Evolutionary conservation across 192 early-diverging fungal species (phyloP).

Genomic region (Linnemannia hyalina): DNA sequence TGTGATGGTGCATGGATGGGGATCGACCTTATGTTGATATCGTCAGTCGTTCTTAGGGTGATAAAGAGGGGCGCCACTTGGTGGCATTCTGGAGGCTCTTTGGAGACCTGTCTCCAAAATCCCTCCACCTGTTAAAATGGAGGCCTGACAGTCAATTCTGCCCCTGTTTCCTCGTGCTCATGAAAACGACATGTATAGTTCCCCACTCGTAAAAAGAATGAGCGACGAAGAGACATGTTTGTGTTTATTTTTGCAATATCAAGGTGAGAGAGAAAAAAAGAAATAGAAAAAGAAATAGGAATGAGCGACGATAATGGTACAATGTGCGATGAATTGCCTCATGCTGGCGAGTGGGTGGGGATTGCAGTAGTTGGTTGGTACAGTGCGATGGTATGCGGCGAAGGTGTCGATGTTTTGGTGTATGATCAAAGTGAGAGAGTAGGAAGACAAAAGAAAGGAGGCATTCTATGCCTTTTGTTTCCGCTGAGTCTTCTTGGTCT

Average conservation of each 20-base stretch:
- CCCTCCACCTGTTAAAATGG: no score
- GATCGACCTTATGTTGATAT: no score
- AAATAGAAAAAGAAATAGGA: not conserved
- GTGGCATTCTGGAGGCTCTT: no score
- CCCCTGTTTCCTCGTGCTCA: conserved; percentile 6
- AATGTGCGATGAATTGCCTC: not conserved
- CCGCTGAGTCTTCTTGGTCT: conserved; percentile 21
- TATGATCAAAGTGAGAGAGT: not conserved
- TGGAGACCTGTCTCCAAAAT: no score
- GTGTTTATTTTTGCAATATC: not conserved
- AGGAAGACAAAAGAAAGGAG: not conserved
- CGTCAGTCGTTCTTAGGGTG: no score
- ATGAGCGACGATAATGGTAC: not conserved
- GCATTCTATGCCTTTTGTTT: not conserved
- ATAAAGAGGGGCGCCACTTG: no score
- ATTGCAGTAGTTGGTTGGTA: not conserved
- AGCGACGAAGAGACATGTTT: not conserved
- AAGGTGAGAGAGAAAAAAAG: not conserved
- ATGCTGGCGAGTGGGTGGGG: not conserved
- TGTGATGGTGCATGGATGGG: no score
- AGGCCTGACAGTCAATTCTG: not conserved
- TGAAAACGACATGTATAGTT: not conserved
- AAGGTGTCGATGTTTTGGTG: no score
- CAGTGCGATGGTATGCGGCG: conserved; percentile 1
- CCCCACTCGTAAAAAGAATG: not conserved